These are phyloP conservation scores for Aspergillus ellipticus DNA, from an alignment of 495 filamentous ascomycete species.

Conservation along the genomic window DNA sequence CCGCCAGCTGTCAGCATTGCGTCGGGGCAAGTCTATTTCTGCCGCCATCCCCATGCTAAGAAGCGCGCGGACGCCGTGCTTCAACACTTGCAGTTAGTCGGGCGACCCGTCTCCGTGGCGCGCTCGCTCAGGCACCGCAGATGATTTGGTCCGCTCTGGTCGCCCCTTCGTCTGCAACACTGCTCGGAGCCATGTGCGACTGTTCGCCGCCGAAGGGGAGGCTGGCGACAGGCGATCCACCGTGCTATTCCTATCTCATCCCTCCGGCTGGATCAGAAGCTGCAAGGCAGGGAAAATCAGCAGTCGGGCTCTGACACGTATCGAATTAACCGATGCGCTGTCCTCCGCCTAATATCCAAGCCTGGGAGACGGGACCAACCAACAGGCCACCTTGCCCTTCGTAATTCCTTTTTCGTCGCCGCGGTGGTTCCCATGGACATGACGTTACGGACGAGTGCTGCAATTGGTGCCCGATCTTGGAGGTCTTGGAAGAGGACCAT, in stretches of 20 bases:
- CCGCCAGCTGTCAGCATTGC: constrained; percentile 24
- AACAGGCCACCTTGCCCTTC: constrained; percentile 14
- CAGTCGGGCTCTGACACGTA: constrained; percentile 27
- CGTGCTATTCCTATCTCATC: constrained; percentile 17
- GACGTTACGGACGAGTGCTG: not conserved
- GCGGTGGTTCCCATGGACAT: not conserved
- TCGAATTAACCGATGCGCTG: constrained; percentile 24
- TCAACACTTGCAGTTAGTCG: constrained; percentile 10
- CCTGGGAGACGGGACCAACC: constrained; percentile 7
- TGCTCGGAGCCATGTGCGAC: constrained; percentile 9
- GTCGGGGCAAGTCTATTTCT: constrained; percentile 14
- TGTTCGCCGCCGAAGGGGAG: constrained; percentile 11
- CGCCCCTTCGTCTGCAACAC: constrained; percentile 6
- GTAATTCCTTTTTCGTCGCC: not conserved
- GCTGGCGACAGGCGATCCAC: constrained; percentile 16
- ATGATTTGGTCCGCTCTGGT: constrained; percentile 6
- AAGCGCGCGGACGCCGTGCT: constrained; percentile 18
- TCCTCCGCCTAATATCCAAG: constrained; percentile 17
- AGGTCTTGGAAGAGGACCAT: not conserved
- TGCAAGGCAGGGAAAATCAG: constrained; percentile 23
- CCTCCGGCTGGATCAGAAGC: constrained; percentile 17
- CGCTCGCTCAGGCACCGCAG: constrained; percentile 9
- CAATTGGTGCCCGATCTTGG: constrained; percentile 9
- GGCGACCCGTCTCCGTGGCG: constrained; percentile 4
- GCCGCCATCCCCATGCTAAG: constrained; percentile 16